These are phyloP conservation scores for Kwoniella sp. DNA, from an alignment of 768 basidiomycete species.

Conservation along the genomic window DNA sequence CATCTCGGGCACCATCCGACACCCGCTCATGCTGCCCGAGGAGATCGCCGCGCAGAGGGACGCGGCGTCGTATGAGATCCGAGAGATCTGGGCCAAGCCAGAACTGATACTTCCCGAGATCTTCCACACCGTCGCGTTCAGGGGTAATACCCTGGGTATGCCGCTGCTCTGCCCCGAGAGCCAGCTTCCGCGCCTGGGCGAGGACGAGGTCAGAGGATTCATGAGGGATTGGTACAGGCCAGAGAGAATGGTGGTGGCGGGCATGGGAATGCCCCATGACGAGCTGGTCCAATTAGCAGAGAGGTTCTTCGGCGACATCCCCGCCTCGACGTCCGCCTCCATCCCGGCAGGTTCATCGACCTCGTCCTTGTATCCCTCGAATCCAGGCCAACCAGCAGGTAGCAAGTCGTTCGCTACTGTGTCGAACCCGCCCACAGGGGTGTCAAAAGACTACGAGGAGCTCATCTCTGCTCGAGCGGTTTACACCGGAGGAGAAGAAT, in stretches of 20 bases:
- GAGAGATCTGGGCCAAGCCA: constrained; percentile 81
- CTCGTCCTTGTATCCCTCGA: constrained; percentile 20
- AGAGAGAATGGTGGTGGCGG: constrained; percentile 91
- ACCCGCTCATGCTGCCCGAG: constrained; percentile 67
- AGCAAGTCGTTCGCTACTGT: constrained; percentile 50
- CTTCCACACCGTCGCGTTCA: constrained; percentile 80
- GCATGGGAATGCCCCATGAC: constrained; percentile 85
- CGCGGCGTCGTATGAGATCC: constrained; percentile 82
- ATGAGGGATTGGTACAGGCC: constrained; percentile 83
- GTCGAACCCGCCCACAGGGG: constrained; percentile 13
- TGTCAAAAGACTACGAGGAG: constrained; percentile 32
- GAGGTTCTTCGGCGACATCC: constrained; percentile 70
- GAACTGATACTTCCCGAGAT: constrained; percentile 91
- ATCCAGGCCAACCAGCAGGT: constrained; percentile 49
- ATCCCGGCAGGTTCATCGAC: not conserved
- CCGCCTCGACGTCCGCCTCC: constrained; percentile 1
- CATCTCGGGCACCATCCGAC: constrained; percentile 82
- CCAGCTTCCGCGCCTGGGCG: constrained; percentile 65
- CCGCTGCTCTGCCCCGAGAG: constrained; percentile 82
- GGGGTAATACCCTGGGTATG: constrained; percentile 75
- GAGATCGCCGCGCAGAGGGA: constrained; percentile 80
- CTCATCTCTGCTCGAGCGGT: constrained; percentile 49
- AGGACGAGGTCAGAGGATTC: constrained; percentile 59
- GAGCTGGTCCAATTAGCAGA: constrained; percentile 80
- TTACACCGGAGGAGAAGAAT: constrained; percentile 77